These are phyloP conservation scores for Allium sativum DNA, from an alignment of 106 monocot species.

Conservation along the genomic window DNA sequence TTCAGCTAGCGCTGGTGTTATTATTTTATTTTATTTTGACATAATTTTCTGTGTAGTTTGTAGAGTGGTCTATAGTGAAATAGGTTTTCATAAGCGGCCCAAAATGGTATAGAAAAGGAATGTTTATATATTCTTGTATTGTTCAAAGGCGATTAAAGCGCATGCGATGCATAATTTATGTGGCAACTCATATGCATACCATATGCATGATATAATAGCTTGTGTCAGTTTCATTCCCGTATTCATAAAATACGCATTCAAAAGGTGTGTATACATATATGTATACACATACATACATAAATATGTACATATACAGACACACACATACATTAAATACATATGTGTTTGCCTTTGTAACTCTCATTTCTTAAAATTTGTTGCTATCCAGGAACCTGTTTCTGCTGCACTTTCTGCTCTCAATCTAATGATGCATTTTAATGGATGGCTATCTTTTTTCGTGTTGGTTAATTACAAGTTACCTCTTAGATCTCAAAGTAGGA, in stretches of 20 bases:
- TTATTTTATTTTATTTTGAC: too few species aligned
- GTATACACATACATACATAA: neutral
- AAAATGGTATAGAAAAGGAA: too few species aligned
- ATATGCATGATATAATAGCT: too few species aligned
- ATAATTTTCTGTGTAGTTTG: too few species aligned
- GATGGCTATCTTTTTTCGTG: constrained; percentile 81
- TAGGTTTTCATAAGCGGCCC: too few species aligned
- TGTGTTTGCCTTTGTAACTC: neutral
- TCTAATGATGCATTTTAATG: constrained; percentile 73
- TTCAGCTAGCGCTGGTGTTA: too few species aligned
- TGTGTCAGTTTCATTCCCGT: neutral
- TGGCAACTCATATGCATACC: too few species aligned
- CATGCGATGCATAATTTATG: too few species aligned
- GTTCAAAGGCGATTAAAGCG: too few species aligned
- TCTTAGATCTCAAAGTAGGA: constrained; percentile 59
- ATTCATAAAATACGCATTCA: neutral
- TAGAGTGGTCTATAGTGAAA: too few species aligned
- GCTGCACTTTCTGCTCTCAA: constrained; percentile 74
- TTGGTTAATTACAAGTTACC: constrained; percentile 70
- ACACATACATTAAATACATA: too few species aligned
- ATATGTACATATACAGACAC: neutral
- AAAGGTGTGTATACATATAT: neutral
- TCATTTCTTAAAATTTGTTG: neutral
- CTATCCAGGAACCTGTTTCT: constrained; percentile 76
- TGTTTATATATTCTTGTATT: too few species aligned